These are phyloP conservation scores for Cyberlindnera bimundalis DNA, from an alignment of 805 yeast species.

Conservation along the genomic window DNA sequence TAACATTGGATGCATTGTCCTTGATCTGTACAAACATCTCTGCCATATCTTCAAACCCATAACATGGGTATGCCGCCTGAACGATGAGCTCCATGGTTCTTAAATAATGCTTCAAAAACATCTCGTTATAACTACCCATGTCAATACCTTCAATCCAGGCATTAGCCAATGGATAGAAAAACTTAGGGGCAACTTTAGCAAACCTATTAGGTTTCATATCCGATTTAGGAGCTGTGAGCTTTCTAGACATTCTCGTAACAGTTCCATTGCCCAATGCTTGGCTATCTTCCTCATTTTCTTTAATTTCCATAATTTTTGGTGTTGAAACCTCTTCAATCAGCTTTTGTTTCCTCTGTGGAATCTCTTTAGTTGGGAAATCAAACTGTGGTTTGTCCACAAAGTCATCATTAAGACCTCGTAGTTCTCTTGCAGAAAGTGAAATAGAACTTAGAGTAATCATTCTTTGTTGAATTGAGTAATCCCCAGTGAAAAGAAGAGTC, in stretches of 20 bases:
- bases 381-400: slow-evolving; percentile 38
- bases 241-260: slow-evolving; percentile 34
- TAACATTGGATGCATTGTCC: slow-evolving; percentile 12
- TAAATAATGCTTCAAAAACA: slow-evolving; percentile 50
- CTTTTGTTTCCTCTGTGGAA: slow-evolving; percentile 22
- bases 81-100: slow-evolving; percentile 44
- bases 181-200: slow-evolving; percentile 37
- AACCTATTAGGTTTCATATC: slow-evolving; percentile 29
- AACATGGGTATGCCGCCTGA: slow-evolving; percentile 46
- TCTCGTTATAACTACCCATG: slow-evolving; percentile 49
- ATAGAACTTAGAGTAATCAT: slow-evolving; percentile 63
- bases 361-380: slow-evolving; percentile 33
- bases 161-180: slow-evolving; percentile 51
- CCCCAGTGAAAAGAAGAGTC: slow-evolving; percentile 58
- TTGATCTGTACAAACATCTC: slow-evolving; percentile 28
- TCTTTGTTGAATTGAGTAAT: slow-evolving; percentile 77
- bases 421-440: slow-evolving; percentile 69
- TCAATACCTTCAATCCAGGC: slow-evolving; percentile 55
- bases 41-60: slow-evolving; percentile 35
- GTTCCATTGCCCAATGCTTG: slow-evolving; percentile 14
- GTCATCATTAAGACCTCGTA: slow-evolving; percentile 58
- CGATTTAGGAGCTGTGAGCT: slow-evolving; percentile 23
- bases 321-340: slow-evolving; percentile 14
- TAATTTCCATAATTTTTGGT: slow-evolving; percentile 19
- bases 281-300: slow-evolving; percentile 7